Percentiles rank a stretch among this genome's conserved stretches.
phyloP scores from a whole-genome alignment of 1,284 basidiomycete genomes.

The Apiotrichum domesticum region DNA sequence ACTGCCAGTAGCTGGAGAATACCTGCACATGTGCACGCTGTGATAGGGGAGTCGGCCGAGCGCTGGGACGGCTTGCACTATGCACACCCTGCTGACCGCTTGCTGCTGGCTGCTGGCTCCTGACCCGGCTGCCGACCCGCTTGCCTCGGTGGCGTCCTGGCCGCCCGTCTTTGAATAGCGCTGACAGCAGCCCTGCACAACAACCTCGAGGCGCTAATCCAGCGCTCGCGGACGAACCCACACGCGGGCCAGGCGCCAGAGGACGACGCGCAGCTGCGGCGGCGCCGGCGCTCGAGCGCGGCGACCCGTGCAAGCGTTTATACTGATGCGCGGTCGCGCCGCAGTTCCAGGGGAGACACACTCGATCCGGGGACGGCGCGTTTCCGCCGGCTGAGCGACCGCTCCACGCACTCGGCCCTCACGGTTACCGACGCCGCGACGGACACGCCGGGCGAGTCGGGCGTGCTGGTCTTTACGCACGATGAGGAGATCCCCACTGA shows the following conservation, averaged over 20 bases:
- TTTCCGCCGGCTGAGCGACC: not conserved
- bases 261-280: not conserved
- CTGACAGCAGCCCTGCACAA: conserved; percentile 34
- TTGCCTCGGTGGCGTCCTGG: too few relatives aligned
- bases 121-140: too few relatives aligned
- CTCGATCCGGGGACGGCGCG: not conserved
- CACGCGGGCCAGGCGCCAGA: conserved; percentile 3
- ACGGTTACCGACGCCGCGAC: not conserved
- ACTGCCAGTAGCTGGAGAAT: too few relatives aligned
- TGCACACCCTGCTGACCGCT: too few relatives aligned
- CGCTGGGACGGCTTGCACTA: too few relatives aligned
- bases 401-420: not conserved
- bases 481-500: not conserved
- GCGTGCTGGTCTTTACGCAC: conserved; percentile 11
- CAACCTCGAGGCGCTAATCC: conserved; percentile 43
- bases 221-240: conserved; percentile 31
- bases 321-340: not conserved
- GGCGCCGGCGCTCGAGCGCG: conserved; percentile 1
- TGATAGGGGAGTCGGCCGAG: too few relatives aligned
- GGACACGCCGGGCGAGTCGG: conserved; percentile 1
- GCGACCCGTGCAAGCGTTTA: not conserved
- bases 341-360: not conserved
- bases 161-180: too few relatives aligned
- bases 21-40: too few relatives aligned
- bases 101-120: too few relatives aligned